These are phyloP conservation scores for Pittosporum tobira DNA, from an alignment of 129 eudicot species.

Conservation along the genomic window DNA sequence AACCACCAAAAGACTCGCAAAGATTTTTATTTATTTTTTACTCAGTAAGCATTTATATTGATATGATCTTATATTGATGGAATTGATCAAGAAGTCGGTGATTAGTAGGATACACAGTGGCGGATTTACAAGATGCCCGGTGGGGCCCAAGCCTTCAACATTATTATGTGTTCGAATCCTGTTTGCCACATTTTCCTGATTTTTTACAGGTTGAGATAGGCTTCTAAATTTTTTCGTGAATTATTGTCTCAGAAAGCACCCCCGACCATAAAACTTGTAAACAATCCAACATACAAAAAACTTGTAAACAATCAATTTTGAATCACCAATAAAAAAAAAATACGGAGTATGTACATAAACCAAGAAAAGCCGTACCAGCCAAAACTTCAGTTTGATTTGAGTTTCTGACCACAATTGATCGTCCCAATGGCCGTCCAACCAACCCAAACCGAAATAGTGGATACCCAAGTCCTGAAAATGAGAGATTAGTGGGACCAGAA, in stretches of 20 bases:
- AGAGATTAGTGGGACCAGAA: slow-evolving; percentile 12
- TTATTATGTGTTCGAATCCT: too few species aligned
- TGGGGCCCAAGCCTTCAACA: background rate
- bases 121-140: too few species aligned
- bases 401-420: slow-evolving; percentile 15
- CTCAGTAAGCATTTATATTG: background rate
- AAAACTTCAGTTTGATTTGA: slow-evolving; percentile 28
- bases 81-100: background rate
- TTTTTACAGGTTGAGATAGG: too few species aligned
- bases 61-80: background rate
- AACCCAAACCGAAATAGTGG: slow-evolving; percentile 10
- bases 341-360: too few species aligned
- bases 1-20: background rate
- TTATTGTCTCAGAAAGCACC: background rate
- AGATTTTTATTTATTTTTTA: background rate
- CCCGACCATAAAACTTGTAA: background rate
- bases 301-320: too few species aligned
- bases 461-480: slow-evolving; percentile 21
- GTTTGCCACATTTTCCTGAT: too few species aligned
- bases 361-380: too few species aligned
- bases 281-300: background rate
- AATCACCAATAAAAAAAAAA: too few species aligned
- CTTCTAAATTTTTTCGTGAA: too few species aligned
- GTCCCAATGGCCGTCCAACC: slow-evolving; percentile 5
- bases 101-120: too few species aligned